Evolutionary conservation across 192 early-diverging fungal genomes (phyloP).

Genomic region (Coemansia sp.): DNA sequence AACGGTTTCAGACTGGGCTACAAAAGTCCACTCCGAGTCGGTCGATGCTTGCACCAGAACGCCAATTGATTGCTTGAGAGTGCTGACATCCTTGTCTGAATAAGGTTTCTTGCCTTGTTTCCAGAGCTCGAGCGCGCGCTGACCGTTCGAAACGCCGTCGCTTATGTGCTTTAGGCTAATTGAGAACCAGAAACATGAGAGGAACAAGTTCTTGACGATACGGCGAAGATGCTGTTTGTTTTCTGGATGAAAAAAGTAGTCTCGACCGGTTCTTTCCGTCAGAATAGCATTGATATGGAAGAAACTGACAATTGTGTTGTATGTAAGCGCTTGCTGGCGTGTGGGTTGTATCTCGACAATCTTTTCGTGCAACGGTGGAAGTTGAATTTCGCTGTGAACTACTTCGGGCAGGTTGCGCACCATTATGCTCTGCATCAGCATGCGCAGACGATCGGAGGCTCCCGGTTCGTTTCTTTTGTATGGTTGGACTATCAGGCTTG

Average conservation of each 20-base stretch:
- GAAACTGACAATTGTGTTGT: slow-evolving; percentile 55
- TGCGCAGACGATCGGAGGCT: slow-evolving; percentile 50
- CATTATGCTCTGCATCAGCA: slow-evolving; percentile 69
- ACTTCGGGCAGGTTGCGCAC: slow-evolving; percentile 64
- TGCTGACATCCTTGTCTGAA: slow-evolving; percentile 18
- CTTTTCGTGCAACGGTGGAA: slow-evolving; percentile 63
- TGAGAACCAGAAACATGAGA: slow-evolving; percentile 66
- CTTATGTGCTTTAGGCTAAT: slow-evolving; percentile 36
- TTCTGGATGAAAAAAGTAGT: slow-evolving; percentile 72
- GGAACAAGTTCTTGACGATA: slow-evolving; percentile 63
- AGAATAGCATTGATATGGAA: slow-evolving; percentile 68
- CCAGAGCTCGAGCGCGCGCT: slow-evolving; percentile 38
- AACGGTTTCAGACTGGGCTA: slow-evolving; percentile 25
- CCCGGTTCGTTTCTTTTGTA: slow-evolving; percentile 53
- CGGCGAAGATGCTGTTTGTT: slow-evolving; percentile 57
- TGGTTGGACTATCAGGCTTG: slow-evolving; percentile 52
- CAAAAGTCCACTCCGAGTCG: slow-evolving; percentile 26
- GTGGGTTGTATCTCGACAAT: slow-evolving; percentile 27
- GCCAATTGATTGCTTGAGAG: slow-evolving; percentile 21
- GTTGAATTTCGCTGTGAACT: slow-evolving; percentile 55
- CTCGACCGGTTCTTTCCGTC: slow-evolving; percentile 60
- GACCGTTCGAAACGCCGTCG: slow-evolving; percentile 33
- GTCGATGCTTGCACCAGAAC: slow-evolving; percentile 25
- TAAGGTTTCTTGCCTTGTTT: slow-evolving; percentile 38
- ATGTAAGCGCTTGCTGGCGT: slow-evolving; percentile 34